A percentile compares a stretch with the other conserved stretches of the same genome.
These are phyloP conservation scores for Barnettozyma siamensis DNA, from an alignment of 805 yeast genomes.

Conservation along the genomic window DNA sequence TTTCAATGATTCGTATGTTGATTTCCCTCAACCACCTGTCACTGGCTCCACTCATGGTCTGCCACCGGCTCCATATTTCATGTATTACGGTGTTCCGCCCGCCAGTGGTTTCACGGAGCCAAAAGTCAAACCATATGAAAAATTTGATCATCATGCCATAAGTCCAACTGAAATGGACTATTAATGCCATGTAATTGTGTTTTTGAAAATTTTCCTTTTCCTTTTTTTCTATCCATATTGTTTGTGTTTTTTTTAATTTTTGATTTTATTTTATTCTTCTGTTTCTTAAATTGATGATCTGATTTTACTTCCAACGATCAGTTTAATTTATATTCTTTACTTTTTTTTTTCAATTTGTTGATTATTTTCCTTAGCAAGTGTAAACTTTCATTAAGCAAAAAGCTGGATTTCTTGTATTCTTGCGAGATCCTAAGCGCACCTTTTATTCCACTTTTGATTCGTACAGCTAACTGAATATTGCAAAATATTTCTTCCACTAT, in stretches of 20 bases:
- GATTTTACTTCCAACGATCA: background rate
- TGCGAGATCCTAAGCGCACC: too few relatives aligned
- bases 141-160: constrained; percentile 5
- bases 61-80: constrained; percentile 27
- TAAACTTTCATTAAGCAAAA: too few relatives aligned
- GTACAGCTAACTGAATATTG: too few relatives aligned
- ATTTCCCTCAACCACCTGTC: constrained; percentile 14
- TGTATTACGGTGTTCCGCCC: constrained; percentile 26
- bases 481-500: too few relatives aligned
- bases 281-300: too few relatives aligned
- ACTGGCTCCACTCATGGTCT: constrained; percentile 10
- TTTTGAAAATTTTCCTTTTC: background rate
- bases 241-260: background rate
- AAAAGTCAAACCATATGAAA: constrained; percentile 7
- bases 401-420: too few relatives aligned
- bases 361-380: too few relatives aligned
- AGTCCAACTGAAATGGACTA: constrained; percentile 9
- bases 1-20: constrained; percentile 19
- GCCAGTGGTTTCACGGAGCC: constrained; percentile 12
- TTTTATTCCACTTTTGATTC: too few relatives aligned
- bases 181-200: background rate
- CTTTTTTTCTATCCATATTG: background rate
- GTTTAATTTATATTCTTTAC: background rate
- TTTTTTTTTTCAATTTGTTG: background rate
- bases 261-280: too few relatives aligned